These are phyloP conservation scores for Sphagnum tenellum DNA, from an alignment of 225 moss, liverwort and hornwort genomes.

Conservation along the genomic window DNA sequence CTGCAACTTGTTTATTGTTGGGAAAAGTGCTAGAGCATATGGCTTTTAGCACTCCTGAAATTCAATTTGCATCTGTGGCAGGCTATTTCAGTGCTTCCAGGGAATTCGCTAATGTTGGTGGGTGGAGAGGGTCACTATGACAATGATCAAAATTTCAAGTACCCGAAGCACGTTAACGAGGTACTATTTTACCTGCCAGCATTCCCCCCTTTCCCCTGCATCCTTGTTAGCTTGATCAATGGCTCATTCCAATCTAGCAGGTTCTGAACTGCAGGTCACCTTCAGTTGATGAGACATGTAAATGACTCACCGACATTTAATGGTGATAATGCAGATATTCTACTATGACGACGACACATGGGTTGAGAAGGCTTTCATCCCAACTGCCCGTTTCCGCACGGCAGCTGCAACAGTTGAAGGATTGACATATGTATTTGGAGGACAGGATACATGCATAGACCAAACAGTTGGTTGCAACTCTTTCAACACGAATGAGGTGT, in stretches of 20 bases:
- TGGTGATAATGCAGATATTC: conserved; percentile 36
- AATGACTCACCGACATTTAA: no score
- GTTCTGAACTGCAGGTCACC: no score
- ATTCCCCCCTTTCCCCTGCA: no score
- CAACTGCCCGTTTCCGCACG: conserved; percentile 87
- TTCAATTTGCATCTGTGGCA: conserved; percentile 6
- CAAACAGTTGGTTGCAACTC: conserved; percentile 21
- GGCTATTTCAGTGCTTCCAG: conserved; percentile 65
- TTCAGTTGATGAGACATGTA: no score
- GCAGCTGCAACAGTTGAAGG: conserved; percentile 70
- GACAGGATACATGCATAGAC: conserved; percentile 53
- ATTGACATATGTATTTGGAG: conserved; percentile 67
- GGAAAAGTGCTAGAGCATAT: background rate
- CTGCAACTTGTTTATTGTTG: background rate
- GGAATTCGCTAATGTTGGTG: conserved; percentile 60
- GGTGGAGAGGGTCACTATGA: conserved; percentile 94
- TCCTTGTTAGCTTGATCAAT: no score
- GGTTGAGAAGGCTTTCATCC: conserved; percentile 92
- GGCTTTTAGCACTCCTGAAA: background rate
- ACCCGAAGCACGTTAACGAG: conserved; percentile 94
- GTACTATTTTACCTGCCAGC: conserved; percentile 11
- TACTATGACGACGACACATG: conserved; percentile 66
- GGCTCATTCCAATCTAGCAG: no score
- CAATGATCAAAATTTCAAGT: conserved; percentile 29
- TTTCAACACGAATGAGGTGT: conserved; percentile 43